Percentiles rank a stretch among this genome's conserved stretches.
These are phyloP conservation scores for Cicer cuneatum DNA, from an alignment of 306 rosid species.

Conservation along the genomic window DNA sequence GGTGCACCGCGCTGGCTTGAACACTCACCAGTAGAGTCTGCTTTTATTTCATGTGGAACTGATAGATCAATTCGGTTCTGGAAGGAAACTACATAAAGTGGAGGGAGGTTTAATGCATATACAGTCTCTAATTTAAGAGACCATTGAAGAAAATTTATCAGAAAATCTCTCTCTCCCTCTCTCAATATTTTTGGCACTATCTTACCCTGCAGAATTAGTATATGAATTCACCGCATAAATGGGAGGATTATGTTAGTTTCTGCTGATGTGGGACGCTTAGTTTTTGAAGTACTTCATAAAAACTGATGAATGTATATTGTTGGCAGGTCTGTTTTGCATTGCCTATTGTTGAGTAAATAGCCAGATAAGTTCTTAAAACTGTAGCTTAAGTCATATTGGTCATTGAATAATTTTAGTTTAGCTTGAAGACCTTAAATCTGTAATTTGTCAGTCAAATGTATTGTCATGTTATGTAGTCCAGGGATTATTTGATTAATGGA, in stretches of 20 bases:
- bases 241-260: constrained; percentile 1
- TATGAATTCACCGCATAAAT: constrained; percentile 1
- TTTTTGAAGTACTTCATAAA: not conserved
- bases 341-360: not conserved
- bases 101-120: constrained; percentile 28
- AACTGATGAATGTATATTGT: not conserved
- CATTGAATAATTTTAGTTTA: not conserved
- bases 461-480: not conserved
- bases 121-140: constrained; percentile 17
- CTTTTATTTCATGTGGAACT: constrained; percentile 83
- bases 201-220: constrained; percentile 3
- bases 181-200: constrained; percentile 14
- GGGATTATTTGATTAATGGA: not conserved
- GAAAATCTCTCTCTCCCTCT: not conserved
- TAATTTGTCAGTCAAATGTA: not conserved
- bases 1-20: constrained; percentile 96
- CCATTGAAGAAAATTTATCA: not conserved
- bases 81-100: constrained; percentile 61
- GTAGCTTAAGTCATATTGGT: not conserved
- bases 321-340: not conserved
- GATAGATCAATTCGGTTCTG: constrained; percentile 88
- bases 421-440: not conserved
- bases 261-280: constrained; percentile 2
- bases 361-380: not conserved
- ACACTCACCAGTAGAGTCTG: constrained; percentile 75